These are phyloP conservation scores for Miscanthus sacchariflorus DNA, from an alignment of 202 grass and related monocot species.

Conservation along the genomic window DNA sequence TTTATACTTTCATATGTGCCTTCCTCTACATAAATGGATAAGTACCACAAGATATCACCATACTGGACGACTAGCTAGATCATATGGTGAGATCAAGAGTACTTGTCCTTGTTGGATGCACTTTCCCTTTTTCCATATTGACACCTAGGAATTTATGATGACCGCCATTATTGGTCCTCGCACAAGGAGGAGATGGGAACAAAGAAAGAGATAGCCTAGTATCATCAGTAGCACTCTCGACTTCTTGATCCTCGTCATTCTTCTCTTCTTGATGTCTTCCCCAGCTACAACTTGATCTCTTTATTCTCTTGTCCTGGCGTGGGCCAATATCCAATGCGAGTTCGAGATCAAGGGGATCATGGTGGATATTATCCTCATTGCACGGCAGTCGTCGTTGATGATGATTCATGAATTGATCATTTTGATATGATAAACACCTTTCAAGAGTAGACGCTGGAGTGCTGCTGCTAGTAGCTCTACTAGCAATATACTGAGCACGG, in stretches of 20 bases:
- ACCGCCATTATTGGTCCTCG: background rate
- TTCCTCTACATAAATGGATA: slow-evolving; percentile 39
- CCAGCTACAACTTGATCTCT: slow-evolving; percentile 12
- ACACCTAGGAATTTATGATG: background rate
- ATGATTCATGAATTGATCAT: slow-evolving; percentile 16
- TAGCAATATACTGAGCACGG: background rate
- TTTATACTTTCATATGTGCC: background rate
- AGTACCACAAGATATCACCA: slow-evolving; percentile 77
- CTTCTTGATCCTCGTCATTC: slow-evolving; percentile 27
- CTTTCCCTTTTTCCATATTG: slow-evolving; percentile 6
- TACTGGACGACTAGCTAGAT: slow-evolving; percentile 17
- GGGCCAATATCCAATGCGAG: slow-evolving; percentile 49
- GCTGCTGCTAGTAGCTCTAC: slow-evolving; percentile 16
- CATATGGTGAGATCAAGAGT: slow-evolving; percentile 72
- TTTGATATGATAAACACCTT: slow-evolving; percentile 20
- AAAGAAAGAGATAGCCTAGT: slow-evolving; percentile 58
- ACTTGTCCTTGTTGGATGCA: slow-evolving; percentile 49
- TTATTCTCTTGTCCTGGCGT: slow-evolving; percentile 29
- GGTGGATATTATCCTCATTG: background rate
- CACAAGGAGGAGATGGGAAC: slow-evolving; percentile 39
- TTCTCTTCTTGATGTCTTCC: slow-evolving; percentile 7
- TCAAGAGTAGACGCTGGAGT: background rate
- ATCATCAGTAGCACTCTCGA: slow-evolving; percentile 10
- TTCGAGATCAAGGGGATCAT: slow-evolving; percentile 49
- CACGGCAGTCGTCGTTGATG: background rate